These are phyloP conservation scores for Entrophospora sp. DNA, from an alignment of 192 early-diverging fungal genomes.

Conservation along the genomic window DNA sequence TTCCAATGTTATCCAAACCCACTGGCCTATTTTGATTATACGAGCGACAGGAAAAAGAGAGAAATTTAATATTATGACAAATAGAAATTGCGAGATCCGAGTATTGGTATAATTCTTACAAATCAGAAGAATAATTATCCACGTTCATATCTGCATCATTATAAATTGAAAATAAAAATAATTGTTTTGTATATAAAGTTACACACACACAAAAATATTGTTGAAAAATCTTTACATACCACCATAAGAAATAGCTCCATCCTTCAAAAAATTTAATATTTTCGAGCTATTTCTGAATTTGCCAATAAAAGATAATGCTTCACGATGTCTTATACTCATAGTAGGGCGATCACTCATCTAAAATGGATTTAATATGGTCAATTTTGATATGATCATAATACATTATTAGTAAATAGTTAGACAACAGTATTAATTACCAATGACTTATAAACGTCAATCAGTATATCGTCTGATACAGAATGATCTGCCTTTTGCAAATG, in stretches of 20 bases:
- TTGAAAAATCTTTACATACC: too few species aligned
- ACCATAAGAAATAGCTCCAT: not conserved
- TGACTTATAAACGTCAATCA: not conserved
- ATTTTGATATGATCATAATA: too few species aligned
- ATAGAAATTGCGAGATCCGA: not conserved
- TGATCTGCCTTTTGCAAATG: not conserved
- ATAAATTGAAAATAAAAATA: not conserved
- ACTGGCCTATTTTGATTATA: conserved; percentile 42
- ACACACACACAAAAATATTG: too few species aligned
- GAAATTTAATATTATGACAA: not conserved
- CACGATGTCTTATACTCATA: not conserved
- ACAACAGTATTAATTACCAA: conserved; percentile 9
- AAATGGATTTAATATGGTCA: too few species aligned
- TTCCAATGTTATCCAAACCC: conserved; percentile 74
- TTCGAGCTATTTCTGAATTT: not conserved
- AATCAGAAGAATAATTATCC: not conserved
- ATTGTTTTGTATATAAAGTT: too few species aligned
- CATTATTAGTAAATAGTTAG: too few species aligned
- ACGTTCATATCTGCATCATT: not conserved
- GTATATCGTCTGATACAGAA: not conserved
- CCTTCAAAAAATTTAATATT: not conserved
- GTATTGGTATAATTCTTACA: not conserved
- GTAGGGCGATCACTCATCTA: not conserved
- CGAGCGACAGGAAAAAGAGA: not conserved
- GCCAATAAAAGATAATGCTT: conserved; percentile 6